Evolutionary conservation across 1,284 basidiomycete genomes (phyloP).

Genomic region (Ceratobasidium sp.): DNA sequence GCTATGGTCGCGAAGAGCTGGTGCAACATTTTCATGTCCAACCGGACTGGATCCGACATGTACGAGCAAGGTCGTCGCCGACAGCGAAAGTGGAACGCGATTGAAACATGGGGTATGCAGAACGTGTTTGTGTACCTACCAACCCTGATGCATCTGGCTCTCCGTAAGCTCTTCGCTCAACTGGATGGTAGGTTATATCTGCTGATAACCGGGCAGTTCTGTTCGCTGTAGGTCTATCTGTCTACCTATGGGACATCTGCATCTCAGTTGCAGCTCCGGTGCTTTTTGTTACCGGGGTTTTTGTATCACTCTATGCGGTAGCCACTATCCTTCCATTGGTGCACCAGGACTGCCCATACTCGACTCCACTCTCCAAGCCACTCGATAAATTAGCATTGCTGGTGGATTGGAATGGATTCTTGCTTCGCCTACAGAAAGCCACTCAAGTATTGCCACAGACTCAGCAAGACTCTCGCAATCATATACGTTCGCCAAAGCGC

Average conservation of each 20-base stretch:
- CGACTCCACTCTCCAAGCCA: too few relatives aligned
- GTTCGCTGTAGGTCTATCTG: constrained; percentile 1
- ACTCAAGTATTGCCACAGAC: too few relatives aligned
- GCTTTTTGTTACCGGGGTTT: not conserved
- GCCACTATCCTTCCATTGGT: not conserved
- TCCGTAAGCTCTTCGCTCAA: not conserved
- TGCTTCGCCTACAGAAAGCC: too few relatives aligned
- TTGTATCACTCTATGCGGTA: not conserved
- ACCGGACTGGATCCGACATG: not conserved
- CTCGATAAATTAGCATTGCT: too few relatives aligned
- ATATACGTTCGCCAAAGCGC: too few relatives aligned
- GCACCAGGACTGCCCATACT: too few relatives aligned
- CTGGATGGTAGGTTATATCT: too few relatives aligned
- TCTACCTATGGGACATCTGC: constrained; percentile 19
- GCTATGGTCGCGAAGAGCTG: constrained; percentile 32
- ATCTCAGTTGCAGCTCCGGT: not conserved
- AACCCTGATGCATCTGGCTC: constrained; percentile 5
- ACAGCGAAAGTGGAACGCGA: constrained; percentile 21
- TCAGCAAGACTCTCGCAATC: too few relatives aligned
- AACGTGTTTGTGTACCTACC: not conserved
- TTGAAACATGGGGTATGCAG: constrained; percentile 5
- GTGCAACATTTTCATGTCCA: constrained; percentile 24
- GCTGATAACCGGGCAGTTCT: not conserved
- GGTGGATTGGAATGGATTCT: too few relatives aligned
- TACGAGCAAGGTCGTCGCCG: not conserved